These are phyloP conservation scores for Epichloe gansuensis DNA, from an alignment of 2,329 filamentous ascomycete species.

Conservation along the genomic window DNA sequence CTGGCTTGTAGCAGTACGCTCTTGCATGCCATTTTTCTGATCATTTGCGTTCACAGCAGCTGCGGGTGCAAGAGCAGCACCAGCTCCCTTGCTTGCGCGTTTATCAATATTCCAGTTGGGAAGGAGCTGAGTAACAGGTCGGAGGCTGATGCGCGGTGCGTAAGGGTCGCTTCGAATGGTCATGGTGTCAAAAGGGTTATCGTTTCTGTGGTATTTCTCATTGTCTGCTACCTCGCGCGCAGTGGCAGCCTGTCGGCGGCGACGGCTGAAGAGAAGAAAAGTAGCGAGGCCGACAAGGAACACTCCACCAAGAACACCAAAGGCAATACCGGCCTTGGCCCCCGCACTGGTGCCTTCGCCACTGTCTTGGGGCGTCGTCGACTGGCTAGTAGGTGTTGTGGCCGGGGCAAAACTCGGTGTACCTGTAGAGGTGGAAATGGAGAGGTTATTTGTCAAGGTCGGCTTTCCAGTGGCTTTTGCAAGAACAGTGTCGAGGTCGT, in stretches of 20 bases:
- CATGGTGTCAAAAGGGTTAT: constrained; percentile 7
- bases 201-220: constrained; percentile 46
- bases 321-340: constrained; percentile 67
- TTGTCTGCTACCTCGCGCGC: constrained; percentile 38
- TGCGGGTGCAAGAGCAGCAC: constrained; percentile 24
- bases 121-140: constrained; percentile 73
- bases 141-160: constrained; percentile 73
- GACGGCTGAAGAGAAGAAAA: constrained; percentile 57
- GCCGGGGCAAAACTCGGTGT: constrained; percentile 12
- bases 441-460: constrained; percentile 4
- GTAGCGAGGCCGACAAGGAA: constrained; percentile 53
- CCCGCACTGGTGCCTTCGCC: constrained; percentile 20
- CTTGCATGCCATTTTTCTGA: constrained; percentile 29
- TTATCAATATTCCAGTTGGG: constrained; percentile 44
- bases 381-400: constrained; percentile 9
- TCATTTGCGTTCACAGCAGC: constrained; percentile 6
- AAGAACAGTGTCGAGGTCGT: constrained; percentile 15
- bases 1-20: constrained; percentile 32
- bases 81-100: constrained; percentile 35
- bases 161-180: constrained; percentile 21
- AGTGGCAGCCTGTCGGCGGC: constrained; percentile 51
- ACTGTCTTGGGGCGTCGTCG: background rate
- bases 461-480: constrained; percentile 18
- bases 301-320: constrained; percentile 64
- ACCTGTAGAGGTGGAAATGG: constrained; percentile 6